phyloP scores from a whole-genome alignment of 2,329 filamentous ascomycete genomes.

The Beauveria asiatica region DNA sequence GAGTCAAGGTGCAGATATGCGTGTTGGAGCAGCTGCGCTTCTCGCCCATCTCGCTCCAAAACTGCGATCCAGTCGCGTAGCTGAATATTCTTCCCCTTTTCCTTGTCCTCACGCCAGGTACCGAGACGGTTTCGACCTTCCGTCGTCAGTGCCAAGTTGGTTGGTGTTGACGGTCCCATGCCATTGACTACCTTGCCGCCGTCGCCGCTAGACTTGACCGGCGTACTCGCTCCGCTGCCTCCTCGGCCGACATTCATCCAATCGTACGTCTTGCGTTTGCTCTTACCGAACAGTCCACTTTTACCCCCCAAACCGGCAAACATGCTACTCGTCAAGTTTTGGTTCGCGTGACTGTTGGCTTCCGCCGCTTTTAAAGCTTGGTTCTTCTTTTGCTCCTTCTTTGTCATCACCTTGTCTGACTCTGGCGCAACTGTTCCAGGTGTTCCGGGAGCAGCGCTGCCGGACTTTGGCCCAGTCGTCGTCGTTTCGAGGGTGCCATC shows the following conservation, averaged over 20 bases:
- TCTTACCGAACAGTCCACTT: conserved; percentile 47
- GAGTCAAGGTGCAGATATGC: conserved; percentile 46
- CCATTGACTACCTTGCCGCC: conserved; percentile 26
- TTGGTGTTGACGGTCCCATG: conserved; percentile 22
- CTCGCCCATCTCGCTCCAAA: conserved; percentile 68
- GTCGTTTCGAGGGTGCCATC: conserved; percentile 46
- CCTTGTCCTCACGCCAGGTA: conserved; percentile 69
- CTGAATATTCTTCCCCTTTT: conserved; percentile 72
- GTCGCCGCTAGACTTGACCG: conserved; percentile 28
- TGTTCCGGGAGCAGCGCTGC: conserved; percentile 51
- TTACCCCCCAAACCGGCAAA: conserved; percentile 58
- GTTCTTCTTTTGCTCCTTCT: conserved; percentile 77
- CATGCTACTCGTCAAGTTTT: conserved; percentile 74
- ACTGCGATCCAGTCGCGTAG: conserved; percentile 73
- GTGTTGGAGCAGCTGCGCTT: conserved; percentile 52
- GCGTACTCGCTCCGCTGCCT: conserved; percentile 47
- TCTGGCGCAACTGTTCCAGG: conserved; percentile 57
- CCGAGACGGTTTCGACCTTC: conserved; percentile 58
- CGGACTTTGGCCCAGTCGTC: conserved; percentile 40
- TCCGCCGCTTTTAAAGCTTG: conserved; percentile 70
- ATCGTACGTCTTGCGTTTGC: conserved; percentile 61
- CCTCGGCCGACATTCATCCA: conserved; percentile 57
- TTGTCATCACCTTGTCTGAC: conserved; percentile 61
- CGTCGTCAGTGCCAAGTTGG: conserved; percentile 38
- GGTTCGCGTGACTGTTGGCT: conserved; percentile 68